These are phyloP conservation scores for Candida jianshihensis DNA, from an alignment of 805 yeast species.

Conservation along the genomic window DNA sequence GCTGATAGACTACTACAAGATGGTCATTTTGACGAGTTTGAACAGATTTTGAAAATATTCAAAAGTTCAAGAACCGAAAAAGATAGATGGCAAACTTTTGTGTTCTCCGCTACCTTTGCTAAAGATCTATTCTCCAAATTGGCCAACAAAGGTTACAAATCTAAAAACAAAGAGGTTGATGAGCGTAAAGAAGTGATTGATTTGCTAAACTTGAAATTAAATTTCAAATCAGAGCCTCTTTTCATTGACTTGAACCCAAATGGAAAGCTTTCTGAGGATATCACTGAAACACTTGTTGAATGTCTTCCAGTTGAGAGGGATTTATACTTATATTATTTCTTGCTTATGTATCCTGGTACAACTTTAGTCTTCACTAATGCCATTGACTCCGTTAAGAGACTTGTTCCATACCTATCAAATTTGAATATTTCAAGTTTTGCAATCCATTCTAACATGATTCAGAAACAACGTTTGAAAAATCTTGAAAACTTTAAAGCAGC, in stretches of 20 bases:
- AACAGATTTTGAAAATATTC: constrained; percentile 65
- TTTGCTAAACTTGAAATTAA: constrained; percentile 60
- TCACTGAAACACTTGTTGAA: constrained; percentile 83
- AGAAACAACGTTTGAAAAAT: constrained; percentile 82
- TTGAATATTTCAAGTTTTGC: constrained; percentile 64
- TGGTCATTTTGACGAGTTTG: constrained; percentile 93
- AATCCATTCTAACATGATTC: constrained; percentile 91
- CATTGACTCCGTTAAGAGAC: constrained; percentile 88
- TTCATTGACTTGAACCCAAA: constrained; percentile 84
- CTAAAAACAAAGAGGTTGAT: constrained; percentile 20
- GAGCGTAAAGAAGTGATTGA: constrained; percentile 54
- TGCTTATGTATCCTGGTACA: constrained; percentile 79
- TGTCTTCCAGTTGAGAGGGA: constrained; percentile 90
- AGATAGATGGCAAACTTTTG: constrained; percentile 68
- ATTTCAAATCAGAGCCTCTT: constrained; percentile 63
- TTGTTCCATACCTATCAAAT: constrained; percentile 67
- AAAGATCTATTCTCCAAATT: constrained; percentile 75
- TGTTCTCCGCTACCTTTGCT: constrained; percentile 93
- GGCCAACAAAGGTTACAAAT: constrained; percentile 31
- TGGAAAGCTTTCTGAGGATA: constrained; percentile 63
- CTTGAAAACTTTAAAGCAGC: constrained; percentile 71
- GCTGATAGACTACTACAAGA: constrained; percentile 94
- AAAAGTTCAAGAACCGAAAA: constrained; percentile 42
- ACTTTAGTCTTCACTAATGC: constrained; percentile 90
- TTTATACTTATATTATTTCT: constrained; percentile 79